Conservation (phyloP, 1,284 basidiomycete species). For the Pascua guehoae region DNA sequence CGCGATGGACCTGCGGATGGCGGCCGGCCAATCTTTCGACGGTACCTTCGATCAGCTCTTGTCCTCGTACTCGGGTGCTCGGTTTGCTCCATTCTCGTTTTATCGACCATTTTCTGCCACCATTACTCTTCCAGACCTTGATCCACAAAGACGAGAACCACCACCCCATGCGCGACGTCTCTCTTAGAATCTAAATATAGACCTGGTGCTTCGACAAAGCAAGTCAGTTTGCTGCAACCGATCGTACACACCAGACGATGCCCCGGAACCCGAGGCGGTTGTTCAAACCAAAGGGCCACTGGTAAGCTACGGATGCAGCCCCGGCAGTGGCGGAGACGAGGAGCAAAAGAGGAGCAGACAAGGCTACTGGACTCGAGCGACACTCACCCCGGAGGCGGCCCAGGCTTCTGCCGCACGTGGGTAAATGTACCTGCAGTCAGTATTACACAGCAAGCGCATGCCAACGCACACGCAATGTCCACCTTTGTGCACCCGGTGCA, state of each 20-base stretch:
- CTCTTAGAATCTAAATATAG: too few relatives aligned
- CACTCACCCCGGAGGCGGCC: not conserved
- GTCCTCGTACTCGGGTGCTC: too few relatives aligned
- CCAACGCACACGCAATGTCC: not conserved
- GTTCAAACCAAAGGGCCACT: not conserved
- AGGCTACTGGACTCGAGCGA: not conserved
- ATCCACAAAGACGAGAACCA: too few relatives aligned
- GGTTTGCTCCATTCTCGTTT: too few relatives aligned
- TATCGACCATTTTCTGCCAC: too few relatives aligned
- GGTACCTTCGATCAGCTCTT: too few relatives aligned
- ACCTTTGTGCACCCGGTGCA: not conserved
- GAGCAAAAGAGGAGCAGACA: not conserved
- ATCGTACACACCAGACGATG: not conserved
- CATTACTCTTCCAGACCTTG: too few relatives aligned
- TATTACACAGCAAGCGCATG: not conserved
- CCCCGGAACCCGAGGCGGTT: too few relatives aligned
- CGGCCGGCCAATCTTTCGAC: too few relatives aligned
- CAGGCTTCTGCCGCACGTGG: conserved; percentile 2
- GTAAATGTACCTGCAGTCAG: not conserved
- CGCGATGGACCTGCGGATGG: too few relatives aligned
- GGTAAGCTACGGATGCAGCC: not conserved
- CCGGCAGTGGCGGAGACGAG: not conserved
- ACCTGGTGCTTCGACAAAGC: too few relatives aligned
- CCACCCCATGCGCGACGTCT: too few relatives aligned
- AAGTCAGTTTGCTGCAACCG: not conserved